These are phyloP conservation scores for Helotiales sp. DNA, from an alignment of 2,329 filamentous ascomycete genomes.

Conservation along the genomic window DNA sequence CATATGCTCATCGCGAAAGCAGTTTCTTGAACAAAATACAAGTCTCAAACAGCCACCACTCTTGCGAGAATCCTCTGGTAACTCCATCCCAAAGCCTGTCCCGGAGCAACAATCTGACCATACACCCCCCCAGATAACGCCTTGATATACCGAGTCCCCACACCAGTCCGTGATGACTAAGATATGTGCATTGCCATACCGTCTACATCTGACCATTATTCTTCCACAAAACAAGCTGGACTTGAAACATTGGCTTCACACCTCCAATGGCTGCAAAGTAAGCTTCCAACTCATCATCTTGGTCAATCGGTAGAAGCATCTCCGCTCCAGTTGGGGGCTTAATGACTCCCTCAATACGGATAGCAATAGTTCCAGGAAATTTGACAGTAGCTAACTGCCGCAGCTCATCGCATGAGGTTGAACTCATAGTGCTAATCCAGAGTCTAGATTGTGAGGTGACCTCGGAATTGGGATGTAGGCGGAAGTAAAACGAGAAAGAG, in stretches of 20 bases:
- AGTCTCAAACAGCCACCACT: neutral
- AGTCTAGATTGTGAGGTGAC: slow-evolving; percentile 56
- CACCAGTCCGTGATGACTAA: neutral
- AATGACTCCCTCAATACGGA: slow-evolving; percentile 69
- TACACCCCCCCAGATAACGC: neutral
- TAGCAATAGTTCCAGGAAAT: slow-evolving; percentile 62
- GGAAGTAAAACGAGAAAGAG: slow-evolving; percentile 68
- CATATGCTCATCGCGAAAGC: neutral
- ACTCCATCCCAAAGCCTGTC: neutral
- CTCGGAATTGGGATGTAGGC: slow-evolving; percentile 68
- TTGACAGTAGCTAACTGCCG: slow-evolving; percentile 64
- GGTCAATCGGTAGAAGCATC: slow-evolving; percentile 67
- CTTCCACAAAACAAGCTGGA: slow-evolving; percentile 44
- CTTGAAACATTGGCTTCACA: slow-evolving; percentile 42
- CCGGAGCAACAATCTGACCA: neutral
- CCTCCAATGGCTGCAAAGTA: slow-evolving; percentile 64
- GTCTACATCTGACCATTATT: slow-evolving; percentile 26
- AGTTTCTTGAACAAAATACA: neutral
- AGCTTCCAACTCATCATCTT: slow-evolving; percentile 72
- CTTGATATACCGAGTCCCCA: neutral
- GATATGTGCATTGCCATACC: too few relatives aligned
- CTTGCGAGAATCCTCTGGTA: neutral
- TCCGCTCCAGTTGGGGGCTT: slow-evolving; percentile 60
- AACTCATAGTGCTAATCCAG: slow-evolving; percentile 69
- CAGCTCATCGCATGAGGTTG: slow-evolving; percentile 63